Evolutionary conservation across 257 asterid species (phyloP), one percentile per base, ranked within the genome.

Genomic region (Ligustrum vulgare): DNA sequence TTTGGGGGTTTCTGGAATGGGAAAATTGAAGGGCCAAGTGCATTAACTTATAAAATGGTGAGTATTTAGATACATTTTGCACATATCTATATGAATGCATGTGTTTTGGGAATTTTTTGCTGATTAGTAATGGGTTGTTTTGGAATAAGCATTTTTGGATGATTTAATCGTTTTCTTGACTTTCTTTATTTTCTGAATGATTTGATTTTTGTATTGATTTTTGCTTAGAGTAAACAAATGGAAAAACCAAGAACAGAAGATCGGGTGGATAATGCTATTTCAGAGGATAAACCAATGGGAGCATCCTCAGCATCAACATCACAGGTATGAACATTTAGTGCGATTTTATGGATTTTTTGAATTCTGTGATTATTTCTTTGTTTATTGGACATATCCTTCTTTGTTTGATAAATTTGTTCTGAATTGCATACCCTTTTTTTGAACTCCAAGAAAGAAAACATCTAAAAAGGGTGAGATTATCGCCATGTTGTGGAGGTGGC

Each of bases 401-500:
- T 8, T 22, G 34, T 39, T 43, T 32, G 45, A 51, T 16, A 16
- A 51, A 60, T 25, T 25, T 60, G 67, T 22, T 25, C 67, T 8
- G 67, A 60, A 60, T 8, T 60, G 34, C 35, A 2, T 22, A 23
- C 34, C 63, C 10, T 20, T 54, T 49, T 23, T 18, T 54, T 18
- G 64, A 54, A 54, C 64, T 43, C 67, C 72, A 67, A 36, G n/a
- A 62, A 34, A 23, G 70, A 32, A 58, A 58, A 37, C n/a, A 25
- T 4, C 43, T 12, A 45, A 37, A 35, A 35, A 34, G 54, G 54
- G 33, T 63, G 36, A 41, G 64, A 25, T 35, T n/a, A 28, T 66
- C 20, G 47, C 22, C 60, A 41, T 32, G 49, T 36, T 76, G 76
- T 68, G 64, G 6, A 15, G 54, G 20, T 75, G 72, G 37, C 18